Evolutionary conservation across 768 basidiomycete genomes (phyloP).

Genomic region (Boletus reticulatus): DNA sequence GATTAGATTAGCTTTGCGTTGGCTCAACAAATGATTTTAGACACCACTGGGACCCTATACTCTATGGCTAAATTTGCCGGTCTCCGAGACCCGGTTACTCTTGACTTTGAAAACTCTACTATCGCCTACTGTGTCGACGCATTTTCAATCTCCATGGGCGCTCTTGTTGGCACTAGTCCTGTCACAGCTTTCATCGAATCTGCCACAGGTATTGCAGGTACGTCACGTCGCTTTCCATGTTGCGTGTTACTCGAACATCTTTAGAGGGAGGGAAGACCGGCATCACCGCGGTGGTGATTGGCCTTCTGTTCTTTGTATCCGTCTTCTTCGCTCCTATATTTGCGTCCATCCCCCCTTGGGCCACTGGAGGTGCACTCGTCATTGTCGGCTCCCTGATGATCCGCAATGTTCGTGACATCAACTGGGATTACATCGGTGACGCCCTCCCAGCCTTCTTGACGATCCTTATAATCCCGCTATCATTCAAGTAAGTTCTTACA

Average conservation of each 20-base stretch:
- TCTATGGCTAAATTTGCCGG: slow-evolving; percentile 91
- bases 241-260: slow-evolving; percentile 6
- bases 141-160: slow-evolving; percentile 77
- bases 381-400: slow-evolving; percentile 91
- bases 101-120: slow-evolving; percentile 84
- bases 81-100: slow-evolving; percentile 78
- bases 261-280: slow-evolving; percentile 88
- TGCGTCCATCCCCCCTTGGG: slow-evolving; percentile 84
- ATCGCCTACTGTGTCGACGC: slow-evolving; percentile 84
- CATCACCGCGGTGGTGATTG: slow-evolving; percentile 69
- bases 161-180: slow-evolving; percentile 75
- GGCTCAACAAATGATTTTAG: slow-evolving; percentile 10
- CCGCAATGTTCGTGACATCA: slow-evolving; percentile 81
- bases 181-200: slow-evolving; percentile 84
- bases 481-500: slow-evolving; percentile 60
- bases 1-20: not conserved
- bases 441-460: slow-evolving; percentile 86
- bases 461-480: slow-evolving; percentile 73
- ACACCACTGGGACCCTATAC: slow-evolving; percentile 71
- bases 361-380: slow-evolving; percentile 81
- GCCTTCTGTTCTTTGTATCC: slow-evolving; percentile 76
- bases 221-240: slow-evolving; percentile 11
- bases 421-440: slow-evolving; percentile 88
- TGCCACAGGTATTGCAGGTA: slow-evolving; percentile 75
- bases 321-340: slow-evolving; percentile 90